Evolutionary conservation across 225 moss, liverwort and hornwort species (phyloP), one percentile per base, ranked within the genome.

Genomic region (Antitrichia curtipendula): DNA sequence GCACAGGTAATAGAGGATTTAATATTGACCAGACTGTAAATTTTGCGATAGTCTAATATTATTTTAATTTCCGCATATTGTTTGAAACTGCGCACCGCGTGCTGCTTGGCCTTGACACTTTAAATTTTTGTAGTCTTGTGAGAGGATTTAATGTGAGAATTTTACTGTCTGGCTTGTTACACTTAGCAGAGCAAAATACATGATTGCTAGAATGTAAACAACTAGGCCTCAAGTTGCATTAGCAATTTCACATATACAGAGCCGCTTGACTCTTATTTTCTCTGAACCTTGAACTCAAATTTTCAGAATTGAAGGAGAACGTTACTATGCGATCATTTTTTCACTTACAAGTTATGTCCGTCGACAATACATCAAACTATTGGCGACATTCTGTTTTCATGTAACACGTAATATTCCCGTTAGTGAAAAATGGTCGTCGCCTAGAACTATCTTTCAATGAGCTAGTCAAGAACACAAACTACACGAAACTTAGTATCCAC

Each of bases 281-380:
- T 8, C 32, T 52, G 6, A 34, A 34, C 13, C 1, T 16, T 2
- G 0, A 11, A 7, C 32, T 20, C 50, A 32, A 49, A 49, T 12
- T 50, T 74, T 12, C 8, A 14, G 14, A 14, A 50, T 8, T 0
- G 8, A 13, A 36, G 8, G 23, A 75, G 1, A 49, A 3, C 2
- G 32, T 0, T 7, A 32, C 31, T 1, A 1, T 0, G 20, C 12
- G 4, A 74, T 12, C 49, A 7, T 7, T 31, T 32, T 7, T 50
- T 21, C 50, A 4, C 34, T 21, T 13, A 8, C 5, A 13, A 75
- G 13, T 5, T 2, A 0, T 1, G 13, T 28, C 8, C 3, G 2
- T 22, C 2, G 8, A 3, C 36, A 53, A 23, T 21, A 5, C 50
- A 32, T 21, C 75, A 52, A 75, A 15, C 15, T 14, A 14, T 0